Base-by-base conservation (phyloP, 257 asterid genomes). In the Solanum microdontum region DNA sequence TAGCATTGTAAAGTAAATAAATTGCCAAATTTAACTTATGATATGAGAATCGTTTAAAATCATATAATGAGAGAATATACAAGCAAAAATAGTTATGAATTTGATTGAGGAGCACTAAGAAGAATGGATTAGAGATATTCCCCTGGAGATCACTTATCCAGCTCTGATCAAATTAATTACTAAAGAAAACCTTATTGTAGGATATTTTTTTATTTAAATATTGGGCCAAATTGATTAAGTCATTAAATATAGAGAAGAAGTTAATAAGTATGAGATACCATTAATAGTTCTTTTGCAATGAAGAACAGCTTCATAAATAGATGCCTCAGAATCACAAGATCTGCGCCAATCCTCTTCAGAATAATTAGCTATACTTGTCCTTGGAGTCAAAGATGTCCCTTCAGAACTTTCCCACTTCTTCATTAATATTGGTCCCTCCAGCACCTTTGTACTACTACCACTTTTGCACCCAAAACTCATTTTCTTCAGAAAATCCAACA, bases 321-420 rank as follows among this genome's bases (percentile, higher is more conserved):
- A 95, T 90, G 93, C 92, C 91, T 96, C 98, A 3, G 99, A 96
- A 87, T 96, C 99, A 85, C 97, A 95, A 34, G 98, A 96, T 70
- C 94, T 91, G 6, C 98, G 91, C 96, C 97, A 94, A 58, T 90
- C 90, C 73, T 94, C 96, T 33, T 86, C 90, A 6, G 97, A 94
- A 76, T 90, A 93, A 74, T 74, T 74, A 4, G 96, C 94, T 2
- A 90, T 84, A 73, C 97, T 95, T 5, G 95, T 92, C 89, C 97
- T 89, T 4, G 98, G 98, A 4, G 97, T 89, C 2, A 97, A 93
- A 4, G 97, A 93, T 8, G 92, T 90, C 12, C 90, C 94, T 1
- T 88, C 91, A 66, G 83, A 92, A 88, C n/a, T 88, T 60, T 70
- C 88, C 90, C 89, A 73, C 24, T 73, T 89, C 82, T 26, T 69